Percentiles rank a stretch among this genome's conserved stretches.
phyloP scores from a whole-genome alignment of 1,139 yeast genomes.

The Debaryomyces sp. region DNA sequence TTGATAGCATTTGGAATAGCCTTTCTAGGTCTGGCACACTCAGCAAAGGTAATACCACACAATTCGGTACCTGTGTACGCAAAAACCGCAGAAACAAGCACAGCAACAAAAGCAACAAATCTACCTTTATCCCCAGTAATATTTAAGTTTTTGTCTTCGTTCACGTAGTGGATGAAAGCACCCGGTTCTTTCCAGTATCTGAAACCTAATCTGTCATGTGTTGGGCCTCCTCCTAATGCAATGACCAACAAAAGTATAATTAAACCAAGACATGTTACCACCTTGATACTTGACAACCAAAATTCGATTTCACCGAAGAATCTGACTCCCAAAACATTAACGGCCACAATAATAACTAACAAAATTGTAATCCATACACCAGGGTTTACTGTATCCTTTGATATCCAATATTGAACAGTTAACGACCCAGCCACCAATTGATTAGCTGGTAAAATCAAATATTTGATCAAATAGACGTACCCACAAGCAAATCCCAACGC shows the following conservation, averaged over 20 bases:
- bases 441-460: slow-evolving; percentile 68
- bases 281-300: slow-evolving; percentile 63
- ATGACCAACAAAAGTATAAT: slow-evolving; percentile 51
- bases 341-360: slow-evolving; percentile 44
- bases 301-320: slow-evolving; percentile 71
- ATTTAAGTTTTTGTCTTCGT: slow-evolving; percentile 14
- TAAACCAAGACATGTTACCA: slow-evolving; percentile 57
- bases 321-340: slow-evolving; percentile 65
- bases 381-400: slow-evolving; percentile 48
- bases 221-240: slow-evolving; percentile 63
- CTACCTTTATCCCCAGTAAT: slow-evolving; percentile 27
- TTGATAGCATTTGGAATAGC: slow-evolving; percentile 78
- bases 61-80: slow-evolving; percentile 81
- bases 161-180: slow-evolving; percentile 54
- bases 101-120: slow-evolving; percentile 68
- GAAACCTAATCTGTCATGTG: slow-evolving; percentile 64
- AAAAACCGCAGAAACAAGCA: slow-evolving; percentile 72
- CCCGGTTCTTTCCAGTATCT: slow-evolving; percentile 69
- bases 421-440: slow-evolving; percentile 61
- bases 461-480: slow-evolving; percentile 58
- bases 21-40: slow-evolving; percentile 73
- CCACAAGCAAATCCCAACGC: slow-evolving; percentile 79
- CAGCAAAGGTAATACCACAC: slow-evolving; percentile 69
- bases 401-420: slow-evolving; percentile 64
- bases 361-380: slow-evolving; percentile 64